Conservation (phyloP, 1,139 yeast species). For the Scheffersomyces quercinus region DNA sequence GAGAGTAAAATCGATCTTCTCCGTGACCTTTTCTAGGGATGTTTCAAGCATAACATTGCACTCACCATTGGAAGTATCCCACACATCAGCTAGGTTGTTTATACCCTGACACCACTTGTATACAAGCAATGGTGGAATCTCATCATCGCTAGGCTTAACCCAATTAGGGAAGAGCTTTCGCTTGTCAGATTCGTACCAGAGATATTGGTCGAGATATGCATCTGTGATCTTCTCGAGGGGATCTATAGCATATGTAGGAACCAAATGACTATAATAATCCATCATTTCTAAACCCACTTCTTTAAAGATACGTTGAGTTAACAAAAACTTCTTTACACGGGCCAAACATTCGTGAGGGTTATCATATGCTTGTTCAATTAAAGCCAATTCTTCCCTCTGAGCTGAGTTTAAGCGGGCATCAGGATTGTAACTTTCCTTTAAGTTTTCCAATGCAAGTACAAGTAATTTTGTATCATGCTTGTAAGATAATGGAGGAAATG, state of each 20-base stretch:
- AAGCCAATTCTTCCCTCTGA: conserved; percentile 89
- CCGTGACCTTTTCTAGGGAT: conserved; percentile 66
- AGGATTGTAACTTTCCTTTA: conserved; percentile 83
- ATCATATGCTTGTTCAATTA: conserved; percentile 95
- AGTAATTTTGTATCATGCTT: conserved; percentile 91
- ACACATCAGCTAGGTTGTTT: conserved; percentile 72
- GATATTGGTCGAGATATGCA: conserved; percentile 91
- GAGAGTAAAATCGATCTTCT: conserved; percentile 84
- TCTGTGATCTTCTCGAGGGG: conserved; percentile 95
- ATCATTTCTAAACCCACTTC: conserved; percentile 88
- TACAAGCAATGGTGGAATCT: conserved; percentile 86
- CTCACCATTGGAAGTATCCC: conserved; percentile 78
- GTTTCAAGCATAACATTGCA: conserved; percentile 85
- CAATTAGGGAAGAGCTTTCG: conserved; percentile 89
- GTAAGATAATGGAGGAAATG: conserved; percentile 90
- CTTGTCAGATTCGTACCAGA: conserved; percentile 95
- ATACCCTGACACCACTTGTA: conserved; percentile 97
- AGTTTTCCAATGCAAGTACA: conserved; percentile 83
- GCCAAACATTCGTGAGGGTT: conserved; percentile 92
- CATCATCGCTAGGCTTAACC: conserved; percentile 94
- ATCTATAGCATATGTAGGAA: conserved; percentile 86
- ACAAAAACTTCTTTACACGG: conserved; percentile 75
- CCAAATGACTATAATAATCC: conserved; percentile 82
- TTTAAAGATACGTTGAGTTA: conserved; percentile 90
- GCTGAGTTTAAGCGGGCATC: conserved; percentile 80